Evolutionary conservation across 768 basidiomycete species (phyloP).

Genomic region (Tylopilus cervinicoccineus): DNA sequence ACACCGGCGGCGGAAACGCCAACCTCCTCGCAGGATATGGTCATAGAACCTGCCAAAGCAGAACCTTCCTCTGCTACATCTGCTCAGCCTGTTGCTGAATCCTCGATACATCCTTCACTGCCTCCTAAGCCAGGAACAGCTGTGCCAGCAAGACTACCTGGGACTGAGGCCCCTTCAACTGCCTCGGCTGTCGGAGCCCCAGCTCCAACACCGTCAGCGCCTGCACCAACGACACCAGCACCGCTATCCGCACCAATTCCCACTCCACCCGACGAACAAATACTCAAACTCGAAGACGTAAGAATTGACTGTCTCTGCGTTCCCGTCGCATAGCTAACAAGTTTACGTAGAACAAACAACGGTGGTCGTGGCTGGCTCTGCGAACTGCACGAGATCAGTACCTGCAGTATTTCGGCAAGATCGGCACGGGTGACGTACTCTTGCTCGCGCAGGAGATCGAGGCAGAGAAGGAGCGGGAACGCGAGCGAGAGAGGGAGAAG

Average conservation of each 20-base stretch:
- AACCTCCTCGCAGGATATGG: constrained; percentile 16
- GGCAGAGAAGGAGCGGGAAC: constrained; percentile 34
- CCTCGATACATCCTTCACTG: constrained; percentile 63
- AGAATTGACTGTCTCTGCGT: background rate
- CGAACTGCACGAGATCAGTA: constrained; percentile 71
- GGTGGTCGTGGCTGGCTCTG: constrained; percentile 78
- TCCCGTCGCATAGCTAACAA: constrained; percentile 12
- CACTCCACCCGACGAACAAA: constrained; percentile 44
- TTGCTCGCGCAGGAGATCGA: constrained; percentile 38
- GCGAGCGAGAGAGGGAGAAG: constrained; percentile 35
- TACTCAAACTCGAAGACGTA: constrained; percentile 63
- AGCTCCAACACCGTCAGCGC: constrained; percentile 6
- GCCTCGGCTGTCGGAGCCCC: constrained; percentile 9
- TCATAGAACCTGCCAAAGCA: constrained; percentile 18
- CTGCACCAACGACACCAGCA: constrained; percentile 16
- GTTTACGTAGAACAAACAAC: constrained; percentile 60
- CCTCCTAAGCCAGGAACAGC: constrained; percentile 63
- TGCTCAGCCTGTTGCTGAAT: constrained; percentile 24
- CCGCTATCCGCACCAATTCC: constrained; percentile 20
- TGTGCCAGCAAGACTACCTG: constrained; percentile 27
- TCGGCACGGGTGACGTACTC: constrained; percentile 73
- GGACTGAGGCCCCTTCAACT: constrained; percentile 32
- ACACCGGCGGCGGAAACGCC: constrained; percentile 19
- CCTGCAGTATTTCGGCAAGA: constrained; percentile 76
- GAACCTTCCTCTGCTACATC: constrained; percentile 9